Base-by-base conservation (phyloP, 306 rosid genomes). In the Dalbergia cochinchinensis region DNA sequence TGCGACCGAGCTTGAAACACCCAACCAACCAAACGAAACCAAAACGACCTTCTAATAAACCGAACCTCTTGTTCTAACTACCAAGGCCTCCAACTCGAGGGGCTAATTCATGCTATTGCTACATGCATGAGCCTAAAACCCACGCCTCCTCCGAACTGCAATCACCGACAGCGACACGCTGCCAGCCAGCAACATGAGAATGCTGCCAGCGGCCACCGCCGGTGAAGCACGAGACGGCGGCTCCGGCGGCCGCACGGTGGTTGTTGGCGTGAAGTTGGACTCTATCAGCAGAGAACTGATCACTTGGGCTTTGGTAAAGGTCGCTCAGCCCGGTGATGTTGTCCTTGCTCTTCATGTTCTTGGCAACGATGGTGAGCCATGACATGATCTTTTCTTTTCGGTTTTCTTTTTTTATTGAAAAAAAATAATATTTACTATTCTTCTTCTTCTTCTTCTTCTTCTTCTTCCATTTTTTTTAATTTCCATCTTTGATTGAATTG, bases 341-440 rank as follows among this genome's bases (percentile, higher is more conserved):
- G 94, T 94, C 44, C 57, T 94, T 72, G 97, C 97, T 73, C 86
- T 94, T 63, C 97, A 94, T 69, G 92, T 94, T 82, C 98, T 92
- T 66, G 90, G 80, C 8, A 90, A 87, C 79, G 78, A 90, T 77
- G 93, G 96, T 90, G 54, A 58, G 81, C 6, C 48, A 5, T 18
- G 50, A 7, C 2, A 64, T 33, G 39, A 1, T 53, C 18, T 11
- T 26, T 35, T 64, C 34, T 14, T 26, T 26, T 26, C 2, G 6
- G 37, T 50, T 13, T 39, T 11, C 8, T 12, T 5, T 3, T 37
- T 64, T 39, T 50, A 26, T 26, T 26, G 3, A 26, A 26, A 26
- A 22, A 22, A 26, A 26, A 26, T 1, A 26, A 26, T 26, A 26
- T 26, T 26, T 26, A 26, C 31, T 26, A 26, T 44, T 75, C 77